Percentiles rank a stretch among this genome's conserved stretches.
Conservation (phyloP, 257 asterid species). For the Paulownia fortunei region DNA sequence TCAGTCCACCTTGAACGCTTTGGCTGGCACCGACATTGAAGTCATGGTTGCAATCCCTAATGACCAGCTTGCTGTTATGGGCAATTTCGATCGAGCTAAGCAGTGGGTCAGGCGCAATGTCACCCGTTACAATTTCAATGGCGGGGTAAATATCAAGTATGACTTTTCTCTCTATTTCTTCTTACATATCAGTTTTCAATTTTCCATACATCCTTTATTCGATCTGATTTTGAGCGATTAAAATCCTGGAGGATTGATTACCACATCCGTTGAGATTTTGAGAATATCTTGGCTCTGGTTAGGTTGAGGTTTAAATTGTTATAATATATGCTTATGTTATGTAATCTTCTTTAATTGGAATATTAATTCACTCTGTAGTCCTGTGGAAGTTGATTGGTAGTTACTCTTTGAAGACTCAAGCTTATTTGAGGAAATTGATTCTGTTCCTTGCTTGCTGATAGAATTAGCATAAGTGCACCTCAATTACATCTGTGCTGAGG, state of each 20-base stretch:
- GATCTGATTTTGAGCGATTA: background rate
- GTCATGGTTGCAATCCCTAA: constrained; percentile 88
- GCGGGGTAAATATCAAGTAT: constrained; percentile 79
- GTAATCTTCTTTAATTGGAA: background rate
- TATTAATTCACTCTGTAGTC: background rate
- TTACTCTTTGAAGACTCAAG: background rate
- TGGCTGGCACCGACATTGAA: constrained; percentile 66
- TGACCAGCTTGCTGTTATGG: constrained; percentile 69
- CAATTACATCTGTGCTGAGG: background rate
- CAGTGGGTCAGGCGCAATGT: constrained; percentile 70
- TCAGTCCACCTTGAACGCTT: constrained; percentile 65
- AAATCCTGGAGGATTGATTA: background rate
- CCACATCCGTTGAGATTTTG: background rate
- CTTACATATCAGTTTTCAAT: background rate
- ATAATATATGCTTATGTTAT: background rate
- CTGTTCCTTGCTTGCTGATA: background rate
- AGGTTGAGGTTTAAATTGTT: background rate
- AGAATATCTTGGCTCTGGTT: background rate
- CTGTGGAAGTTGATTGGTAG: background rate
- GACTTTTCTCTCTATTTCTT: background rate
- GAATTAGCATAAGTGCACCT: background rate
- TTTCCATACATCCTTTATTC: background rate
- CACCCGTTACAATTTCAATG: constrained; percentile 64
- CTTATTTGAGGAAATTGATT: background rate
- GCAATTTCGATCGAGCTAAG: constrained; percentile 59